These are phyloP conservation scores for Hymenotorrendiella dingleyae DNA, from an alignment of 2,329 filamentous ascomycete genomes.

Conservation along the genomic window DNA sequence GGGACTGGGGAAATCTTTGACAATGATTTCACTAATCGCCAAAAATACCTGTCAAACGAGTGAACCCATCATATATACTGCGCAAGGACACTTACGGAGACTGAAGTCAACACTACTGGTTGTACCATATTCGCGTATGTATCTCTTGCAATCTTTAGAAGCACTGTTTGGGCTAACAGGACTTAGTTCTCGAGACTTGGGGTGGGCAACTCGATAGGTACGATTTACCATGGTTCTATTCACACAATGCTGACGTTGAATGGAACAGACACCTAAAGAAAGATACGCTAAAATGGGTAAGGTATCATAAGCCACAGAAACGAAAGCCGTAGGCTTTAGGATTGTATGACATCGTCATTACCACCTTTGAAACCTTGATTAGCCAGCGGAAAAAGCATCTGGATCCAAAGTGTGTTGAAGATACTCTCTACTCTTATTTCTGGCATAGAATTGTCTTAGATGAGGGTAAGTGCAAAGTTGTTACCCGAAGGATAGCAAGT, in stretches of 20 bases:
- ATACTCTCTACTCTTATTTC: background rate
- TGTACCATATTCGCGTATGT: conserved; percentile 37
- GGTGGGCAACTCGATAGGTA: background rate
- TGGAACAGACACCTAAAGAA: background rate
- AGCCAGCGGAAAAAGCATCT: background rate
- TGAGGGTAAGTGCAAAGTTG: background rate
- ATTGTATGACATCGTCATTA: background rate
- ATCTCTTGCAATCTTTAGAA: conserved; percentile 1
- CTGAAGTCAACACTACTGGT: conserved; percentile 38
- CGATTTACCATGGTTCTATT: background rate
- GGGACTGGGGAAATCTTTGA: conserved; percentile 47
- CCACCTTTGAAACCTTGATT: background rate
- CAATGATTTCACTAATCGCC: conserved; percentile 38
- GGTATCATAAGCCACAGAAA: background rate
- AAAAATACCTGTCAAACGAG: conserved; percentile 10
- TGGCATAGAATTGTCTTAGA: background rate
- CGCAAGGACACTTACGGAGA: conserved; percentile 6
- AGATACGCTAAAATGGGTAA: background rate
- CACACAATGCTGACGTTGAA: background rate
- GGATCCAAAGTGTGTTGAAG: background rate
- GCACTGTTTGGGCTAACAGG: too few species aligned
- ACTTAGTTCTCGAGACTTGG: background rate
- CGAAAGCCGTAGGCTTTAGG: background rate
- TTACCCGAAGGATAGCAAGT: too few species aligned
- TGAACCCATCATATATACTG: background rate